phyloP scores from a whole-genome alignment of 352 stramenopile species.

The Blastocystis sp. region DNA sequence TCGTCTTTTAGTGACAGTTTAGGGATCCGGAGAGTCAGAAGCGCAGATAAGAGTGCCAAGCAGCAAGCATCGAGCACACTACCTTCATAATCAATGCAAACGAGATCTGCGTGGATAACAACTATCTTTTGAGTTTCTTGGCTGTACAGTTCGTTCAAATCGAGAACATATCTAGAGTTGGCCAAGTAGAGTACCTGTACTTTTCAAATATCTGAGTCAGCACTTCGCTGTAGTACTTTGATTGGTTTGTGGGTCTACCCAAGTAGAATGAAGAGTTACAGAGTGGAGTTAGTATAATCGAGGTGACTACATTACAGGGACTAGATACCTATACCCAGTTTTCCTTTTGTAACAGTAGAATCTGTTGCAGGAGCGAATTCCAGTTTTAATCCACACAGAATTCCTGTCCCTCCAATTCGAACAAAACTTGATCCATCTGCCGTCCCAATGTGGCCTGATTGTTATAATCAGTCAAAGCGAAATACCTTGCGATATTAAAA shows the following conservation, averaged over 20 bases:
- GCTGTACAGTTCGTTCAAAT: slow-evolving; percentile 8
- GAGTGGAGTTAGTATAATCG: slow-evolving; percentile 1
- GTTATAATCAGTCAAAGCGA: not conserved
- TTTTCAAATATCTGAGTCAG: slow-evolving; percentile 9
- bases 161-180: slow-evolving; percentile 36
- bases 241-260: not conserved
- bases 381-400: slow-evolving; percentile 55
- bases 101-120: not conserved
- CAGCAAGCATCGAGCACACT: slow-evolving; percentile 39
- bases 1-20: slow-evolving; percentile 29
- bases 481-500: slow-evolving; percentile 20
- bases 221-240: not conserved
- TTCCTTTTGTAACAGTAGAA: not conserved
- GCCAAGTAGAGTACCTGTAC: not conserved
- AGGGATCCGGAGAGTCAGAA: slow-evolving; percentile 35
- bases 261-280: slow-evolving; percentile 3
- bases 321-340: not conserved
- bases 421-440: slow-evolving; percentile 59
- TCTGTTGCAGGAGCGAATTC: not conserved
- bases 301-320: not conserved
- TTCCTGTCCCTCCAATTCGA: slow-evolving; percentile 34
- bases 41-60: not conserved
- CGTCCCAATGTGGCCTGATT: slow-evolving; percentile 42
- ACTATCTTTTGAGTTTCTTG: not conserved
- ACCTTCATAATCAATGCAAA: slow-evolving; percentile 60